A percentile compares a stretch with the other conserved stretches of the same genome.
Evolutionary conservation across 768 basidiomycete species (phyloP).

Genomic region (Neoboletus magnificus): DNA sequence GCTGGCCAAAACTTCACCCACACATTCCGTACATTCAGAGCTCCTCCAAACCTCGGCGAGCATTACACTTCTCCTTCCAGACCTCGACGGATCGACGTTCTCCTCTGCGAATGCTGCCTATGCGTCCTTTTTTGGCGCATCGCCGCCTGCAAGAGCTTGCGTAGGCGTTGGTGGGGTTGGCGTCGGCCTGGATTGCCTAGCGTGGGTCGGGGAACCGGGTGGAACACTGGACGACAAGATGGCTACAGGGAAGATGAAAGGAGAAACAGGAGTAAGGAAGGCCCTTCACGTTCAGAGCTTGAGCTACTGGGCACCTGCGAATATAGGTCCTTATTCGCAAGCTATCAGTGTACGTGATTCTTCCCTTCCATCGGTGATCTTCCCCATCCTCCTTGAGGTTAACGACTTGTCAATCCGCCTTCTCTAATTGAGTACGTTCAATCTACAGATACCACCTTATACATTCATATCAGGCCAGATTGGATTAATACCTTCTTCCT

Average conservation of each 20-base stretch:
- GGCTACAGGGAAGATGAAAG: neutral
- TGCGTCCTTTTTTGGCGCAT: conserved; percentile 77
- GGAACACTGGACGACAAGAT: conserved; percentile 12
- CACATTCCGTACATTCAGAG: conserved; percentile 22
- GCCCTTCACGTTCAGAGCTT: conserved; percentile 92
- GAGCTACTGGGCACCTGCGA: conserved; percentile 99
- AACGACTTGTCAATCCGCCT: neutral
- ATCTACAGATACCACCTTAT: conserved; percentile 59
- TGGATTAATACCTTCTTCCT: conserved; percentile 73
- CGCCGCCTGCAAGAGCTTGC: conserved; percentile 94
- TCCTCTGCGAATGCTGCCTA: conserved; percentile 75
- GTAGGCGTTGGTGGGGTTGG: conserved; percentile 68
- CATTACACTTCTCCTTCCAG: conserved; percentile 79
- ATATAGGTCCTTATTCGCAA: conserved; percentile 98
- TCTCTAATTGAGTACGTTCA: neutral
- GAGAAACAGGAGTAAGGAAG: conserved; percentile 44
- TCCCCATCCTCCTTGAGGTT: neutral
- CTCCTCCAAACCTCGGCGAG: conserved; percentile 39
- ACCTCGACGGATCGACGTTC: conserved; percentile 68
- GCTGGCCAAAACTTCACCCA: conserved; percentile 46
- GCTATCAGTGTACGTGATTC: conserved; percentile 64
- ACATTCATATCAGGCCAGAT: conserved; percentile 97
- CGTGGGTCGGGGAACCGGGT: conserved; percentile 40
- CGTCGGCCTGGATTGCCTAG: conserved; percentile 77
- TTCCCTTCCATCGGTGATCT: neutral